These are phyloP conservation scores for Aspergillus neoniger DNA, from an alignment of 2,329 filamentous ascomycete species.

Conservation along the genomic window DNA sequence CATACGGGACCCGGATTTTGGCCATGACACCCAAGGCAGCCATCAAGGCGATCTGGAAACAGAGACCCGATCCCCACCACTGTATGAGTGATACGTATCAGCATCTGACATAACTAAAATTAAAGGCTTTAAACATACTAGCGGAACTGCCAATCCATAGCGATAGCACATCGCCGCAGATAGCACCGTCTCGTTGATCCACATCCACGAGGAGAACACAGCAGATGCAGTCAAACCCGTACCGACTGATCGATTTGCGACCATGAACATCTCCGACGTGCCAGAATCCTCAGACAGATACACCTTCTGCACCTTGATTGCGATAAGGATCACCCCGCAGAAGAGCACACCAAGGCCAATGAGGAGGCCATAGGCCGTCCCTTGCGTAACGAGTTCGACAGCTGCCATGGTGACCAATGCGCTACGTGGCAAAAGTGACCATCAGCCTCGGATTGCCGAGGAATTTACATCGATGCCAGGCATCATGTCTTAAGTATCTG, in stretches of 20 bases:
- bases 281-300: slow-evolving; percentile 35
- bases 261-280: slow-evolving; percentile 48
- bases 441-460: neutral
- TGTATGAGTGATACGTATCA: slow-evolving; percentile 12
- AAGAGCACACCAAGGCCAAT: slow-evolving; percentile 53
- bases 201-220: slow-evolving; percentile 44
- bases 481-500: neutral
- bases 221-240: slow-evolving; percentile 41
- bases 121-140: slow-evolving; percentile 24
- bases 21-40: slow-evolving; percentile 52
- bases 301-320: slow-evolving; percentile 48
- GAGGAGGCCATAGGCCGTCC: slow-evolving; percentile 49
- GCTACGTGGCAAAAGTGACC: neutral
- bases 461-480: neutral
- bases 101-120: neutral
- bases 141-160: slow-evolving; percentile 38
- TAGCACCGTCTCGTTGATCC: slow-evolving; percentile 42
- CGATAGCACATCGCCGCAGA: slow-evolving; percentile 37
- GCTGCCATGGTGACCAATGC: neutral
- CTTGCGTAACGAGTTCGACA: slow-evolving; percentile 28
- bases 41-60: slow-evolving; percentile 55
- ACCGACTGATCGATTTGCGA: slow-evolving; percentile 41
- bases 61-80: slow-evolving; percentile 45
- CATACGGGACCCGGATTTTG: slow-evolving; percentile 54
- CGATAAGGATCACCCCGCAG: slow-evolving; percentile 49